Base-by-base conservation (phyloP, 2,329 filamentous ascomycete species). In the Trichoderma sp. region DNA sequence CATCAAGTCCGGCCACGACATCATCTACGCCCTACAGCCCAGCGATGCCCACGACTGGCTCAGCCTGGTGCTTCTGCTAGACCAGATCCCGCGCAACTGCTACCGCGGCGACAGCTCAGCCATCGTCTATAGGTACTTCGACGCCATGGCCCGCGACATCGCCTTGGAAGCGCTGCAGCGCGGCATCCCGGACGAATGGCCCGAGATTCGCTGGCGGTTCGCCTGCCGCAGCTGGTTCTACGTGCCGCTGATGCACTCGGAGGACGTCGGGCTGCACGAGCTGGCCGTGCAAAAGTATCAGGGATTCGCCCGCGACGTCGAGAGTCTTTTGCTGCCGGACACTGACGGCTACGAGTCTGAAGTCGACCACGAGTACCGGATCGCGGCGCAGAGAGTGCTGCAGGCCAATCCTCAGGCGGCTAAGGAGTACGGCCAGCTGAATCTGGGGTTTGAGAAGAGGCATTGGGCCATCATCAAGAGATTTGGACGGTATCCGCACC, bases 41-140 rank as follows among this genome's bases (percentile, higher is more conserved):
- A 61, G 70, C 4, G 68, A 70, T 3, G 73, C 80, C 0, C 63
- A 74, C 6, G 78, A 80, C 70, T 81, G 78, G 76, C 77, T 90
- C 2, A 80, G 81, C 53, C 74, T 90, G 0, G 72, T 87, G 5
- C 71, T 90, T 2, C 79, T 90, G 2, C 81, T 90, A 2, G 89
- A 90, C 70, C 88, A 90, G 73, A 80, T 90, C 50, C 81, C 88
- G 0, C 84, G 89, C 2, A 90, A 90, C 73, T 81, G 86, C 70
- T 88, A 84, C 76, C 86, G 89, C 15, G 82, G 80, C 0, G 77
- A 79, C 0, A 76, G 85, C 27, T 75, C 79, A 0, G 70, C 61
- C 2, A 52, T 84, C 2, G 76, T 84, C 12, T 90, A 89, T 72
- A 77, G 68, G 1, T 80, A 84, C 70, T 89, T 87, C 70, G 88